phyloP scores from a whole-genome alignment of 1,139 yeast species.

The Candida neerlandica region DNA sequence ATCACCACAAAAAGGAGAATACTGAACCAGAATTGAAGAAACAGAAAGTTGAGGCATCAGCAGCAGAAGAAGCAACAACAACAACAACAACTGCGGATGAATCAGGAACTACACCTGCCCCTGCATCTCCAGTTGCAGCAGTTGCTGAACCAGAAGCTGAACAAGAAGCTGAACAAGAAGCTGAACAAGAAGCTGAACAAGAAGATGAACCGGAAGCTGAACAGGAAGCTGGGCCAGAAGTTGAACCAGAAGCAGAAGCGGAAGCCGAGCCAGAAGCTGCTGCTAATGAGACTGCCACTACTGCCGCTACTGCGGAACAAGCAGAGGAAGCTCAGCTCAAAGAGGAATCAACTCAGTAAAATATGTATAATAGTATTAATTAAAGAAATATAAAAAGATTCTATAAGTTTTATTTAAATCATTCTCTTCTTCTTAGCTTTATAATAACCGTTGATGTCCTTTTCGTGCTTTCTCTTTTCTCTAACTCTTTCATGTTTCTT shows the following conservation, averaged over 20 bases:
- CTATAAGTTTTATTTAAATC: slow-evolving; percentile 3
- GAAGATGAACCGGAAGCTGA: slow-evolving; percentile 6
- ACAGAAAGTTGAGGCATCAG: slow-evolving; percentile 37
- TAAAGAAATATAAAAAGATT: neutral
- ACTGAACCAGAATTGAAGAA: slow-evolving; percentile 8
- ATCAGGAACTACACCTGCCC: neutral
- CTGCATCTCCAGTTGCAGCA: neutral
- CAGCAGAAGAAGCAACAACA: slow-evolving; percentile 19
- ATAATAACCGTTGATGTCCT: slow-evolving; percentile 77
- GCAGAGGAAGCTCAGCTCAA: neutral
- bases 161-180: neutral
- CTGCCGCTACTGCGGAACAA: neutral
- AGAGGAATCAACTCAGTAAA: neutral
- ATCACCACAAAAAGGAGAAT: slow-evolving; percentile 44
- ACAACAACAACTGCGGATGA: neutral
- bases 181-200: neutral
- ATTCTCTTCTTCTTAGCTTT: slow-evolving; percentile 56
- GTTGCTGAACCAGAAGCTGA: neutral
- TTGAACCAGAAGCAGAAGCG: too few species aligned
- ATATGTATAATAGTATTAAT: neutral
- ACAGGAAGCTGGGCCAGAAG: slow-evolving; percentile 15
- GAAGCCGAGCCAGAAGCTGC: slow-evolving; percentile 5
- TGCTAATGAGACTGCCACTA: neutral
- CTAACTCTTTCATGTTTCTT: slow-evolving; percentile 75
- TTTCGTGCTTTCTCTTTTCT: slow-evolving; percentile 73